A percentile compares a stretch with the other conserved stretches of the same genome.
phyloP scores from a whole-genome alignment of 805 yeast genomes.

The Pichia rugopelliculosa region DNA sequence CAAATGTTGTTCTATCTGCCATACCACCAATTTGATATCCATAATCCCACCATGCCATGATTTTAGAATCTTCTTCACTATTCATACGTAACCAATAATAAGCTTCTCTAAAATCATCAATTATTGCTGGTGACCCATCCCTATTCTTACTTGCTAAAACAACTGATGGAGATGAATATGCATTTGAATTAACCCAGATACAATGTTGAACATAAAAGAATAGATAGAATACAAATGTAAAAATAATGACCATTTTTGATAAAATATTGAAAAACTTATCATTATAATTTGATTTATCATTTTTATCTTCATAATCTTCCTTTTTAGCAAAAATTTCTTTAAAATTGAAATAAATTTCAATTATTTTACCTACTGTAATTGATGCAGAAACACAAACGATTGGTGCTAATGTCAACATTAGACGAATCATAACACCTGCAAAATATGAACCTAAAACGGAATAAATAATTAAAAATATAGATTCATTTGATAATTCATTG shows the following conservation, averaged over 20 bases:
- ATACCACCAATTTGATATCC: conserved; percentile 99
- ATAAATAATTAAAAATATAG: conserved; percentile 85
- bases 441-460: conserved; percentile 92
- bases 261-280: conserved; percentile 25
- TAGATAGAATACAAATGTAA: conserved; percentile 67
- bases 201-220: conserved; percentile 84
- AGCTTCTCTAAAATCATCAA: conserved; percentile 98
- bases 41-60: conserved; percentile 99
- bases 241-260: conserved; percentile 56
- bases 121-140: conserved; percentile 77
- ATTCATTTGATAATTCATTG: conserved; percentile 86
- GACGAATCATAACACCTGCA: conserved; percentile 98
- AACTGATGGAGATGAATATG: conserved; percentile 96
- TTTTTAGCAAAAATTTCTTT: conserved; percentile 17
- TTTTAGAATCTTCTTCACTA: conserved; percentile 90
- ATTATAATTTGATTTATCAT: conserved; percentile 22
- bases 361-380: conserved; percentile 74
- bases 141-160: conserved; percentile 78
- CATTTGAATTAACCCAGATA: conserved; percentile 94
- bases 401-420: conserved; percentile 95
- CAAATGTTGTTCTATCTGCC: conserved; percentile 98
- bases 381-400: conserved; percentile 91
- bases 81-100: conserved; percentile 98
- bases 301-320: conserved; percentile 11
- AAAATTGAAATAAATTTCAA: conserved; percentile 74